Base-by-base conservation (phyloP, 2,329 filamentous ascomycete genomes). In the Ceratocystis albifundus region DNA sequence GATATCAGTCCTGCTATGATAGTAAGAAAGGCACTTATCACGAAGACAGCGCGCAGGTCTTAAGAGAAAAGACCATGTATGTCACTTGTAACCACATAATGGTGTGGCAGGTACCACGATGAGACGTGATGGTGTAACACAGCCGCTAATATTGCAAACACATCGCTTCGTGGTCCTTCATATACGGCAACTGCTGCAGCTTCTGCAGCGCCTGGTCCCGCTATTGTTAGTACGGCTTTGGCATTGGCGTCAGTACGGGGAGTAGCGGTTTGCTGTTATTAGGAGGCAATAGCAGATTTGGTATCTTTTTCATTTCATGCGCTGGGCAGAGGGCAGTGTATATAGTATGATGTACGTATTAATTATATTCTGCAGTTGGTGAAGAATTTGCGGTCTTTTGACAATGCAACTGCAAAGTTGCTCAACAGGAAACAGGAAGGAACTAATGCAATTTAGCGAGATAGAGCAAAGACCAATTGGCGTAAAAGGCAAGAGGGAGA, bases 101-200 rank as follows among this genome's bases (percentile, higher is more conserved):
- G 53, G 25, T 12, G 53, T 59, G 25, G 53, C 53, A 59, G 53
- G 53, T 59, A 59, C 53, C 53, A 59, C 53, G 25, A 57, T 57
- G 53, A n/a, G 53, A 30, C 53, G 53, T 57, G 53, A 30, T 59
- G 53, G 53, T 59, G 53, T 59, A 36, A 59, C 53, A 59, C 25
- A 32, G 28, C 53, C 53, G 28, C 28, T 30, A 17, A 17, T 32
- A n/a, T 59, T n/a, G 10, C 12, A 32, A 59, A 17, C 53, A 10
- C 53, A 59, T 59, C 28, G 28, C 48, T 53, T 53, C 20, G 20
- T 53, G 20, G 48, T 25, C 48, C 48, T 12, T 50, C 22, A n/a
- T 50, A 20, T 22, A 10, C n/a, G 12, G 48, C 25, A 36, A 36
- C 32, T 36, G 6, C 48, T 7, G 20, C 20, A 20, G 12, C 48